A percentile compares a stretch with the other conserved stretches of the same genome.
These are phyloP conservation scores for Cytospora piceicola DNA, from an alignment of 2,329 filamentous ascomycete species.

Conservation along the genomic window DNA sequence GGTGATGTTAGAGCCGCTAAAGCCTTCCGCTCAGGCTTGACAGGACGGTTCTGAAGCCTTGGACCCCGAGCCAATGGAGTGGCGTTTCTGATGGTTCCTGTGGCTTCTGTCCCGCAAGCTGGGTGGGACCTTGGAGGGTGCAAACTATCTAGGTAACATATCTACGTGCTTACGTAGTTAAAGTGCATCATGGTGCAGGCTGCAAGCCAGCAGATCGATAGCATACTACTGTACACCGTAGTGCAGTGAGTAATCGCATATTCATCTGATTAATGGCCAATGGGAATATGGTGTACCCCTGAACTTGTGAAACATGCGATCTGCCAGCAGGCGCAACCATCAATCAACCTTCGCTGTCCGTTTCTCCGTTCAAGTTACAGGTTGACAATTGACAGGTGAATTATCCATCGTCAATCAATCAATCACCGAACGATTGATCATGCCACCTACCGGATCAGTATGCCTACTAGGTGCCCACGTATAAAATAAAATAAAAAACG, in stretches of 20 bases:
- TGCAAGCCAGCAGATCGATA: constrained; percentile 2
- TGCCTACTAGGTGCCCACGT: not conserved
- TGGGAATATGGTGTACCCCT: not conserved
- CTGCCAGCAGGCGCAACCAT: not conserved
- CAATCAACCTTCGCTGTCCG: not conserved
- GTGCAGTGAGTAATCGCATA: not conserved
- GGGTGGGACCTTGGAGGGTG: no score
- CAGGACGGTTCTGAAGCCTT: not conserved
- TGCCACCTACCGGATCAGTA: not conserved
- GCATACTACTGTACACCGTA: not conserved
- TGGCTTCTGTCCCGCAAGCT: no score
- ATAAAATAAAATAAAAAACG: no score
- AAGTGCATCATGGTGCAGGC: not conserved
- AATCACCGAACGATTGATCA: not conserved
- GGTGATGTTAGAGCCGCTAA: not conserved
- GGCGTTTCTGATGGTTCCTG: not conserved
- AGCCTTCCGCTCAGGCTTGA: no score
- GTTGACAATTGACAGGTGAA: not conserved
- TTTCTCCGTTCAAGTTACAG: not conserved
- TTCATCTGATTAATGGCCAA: not conserved
- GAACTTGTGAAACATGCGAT: constrained; percentile 3
- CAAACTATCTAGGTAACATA: not conserved
- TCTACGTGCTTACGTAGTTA: not conserved
- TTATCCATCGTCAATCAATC: not conserved
- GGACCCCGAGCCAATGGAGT: not conserved